A percentile compares a stretch with the other conserved stretches of the same genome.
Evolutionary conservation across 78 protist genomes (phyloP).

Genomic region (Dictyostelium capitatum): DNA sequence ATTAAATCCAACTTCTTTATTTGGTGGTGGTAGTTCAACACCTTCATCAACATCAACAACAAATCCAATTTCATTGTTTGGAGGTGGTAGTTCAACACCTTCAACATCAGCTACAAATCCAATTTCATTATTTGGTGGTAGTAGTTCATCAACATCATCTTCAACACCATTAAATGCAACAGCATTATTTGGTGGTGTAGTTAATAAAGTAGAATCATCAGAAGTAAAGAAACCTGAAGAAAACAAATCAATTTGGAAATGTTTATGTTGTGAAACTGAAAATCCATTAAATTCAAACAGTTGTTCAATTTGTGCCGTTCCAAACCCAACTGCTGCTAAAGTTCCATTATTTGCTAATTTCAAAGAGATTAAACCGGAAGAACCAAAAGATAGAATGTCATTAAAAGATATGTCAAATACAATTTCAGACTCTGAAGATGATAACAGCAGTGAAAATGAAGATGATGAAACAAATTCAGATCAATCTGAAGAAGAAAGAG

Average conservation of each 20-base stretch:
- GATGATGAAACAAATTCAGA: not conserved
- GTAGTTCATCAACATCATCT: not conserved
- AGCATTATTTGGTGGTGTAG: not conserved
- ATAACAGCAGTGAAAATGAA: not conserved
- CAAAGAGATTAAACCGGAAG: not conserved
- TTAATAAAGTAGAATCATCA: not conserved
- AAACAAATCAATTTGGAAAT: conserved; percentile 31
- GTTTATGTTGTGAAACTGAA: conserved; percentile 51
- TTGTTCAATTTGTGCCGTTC: conserved; percentile 44
- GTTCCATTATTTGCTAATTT: not conserved
- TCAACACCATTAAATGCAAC: not conserved
- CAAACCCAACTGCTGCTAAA: not conserved
- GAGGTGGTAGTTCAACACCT: not conserved
- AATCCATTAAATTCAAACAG: not conserved
- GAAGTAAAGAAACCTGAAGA: not conserved
- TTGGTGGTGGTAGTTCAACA: not conserved
- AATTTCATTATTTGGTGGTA: not conserved
- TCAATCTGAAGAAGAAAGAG: not conserved
- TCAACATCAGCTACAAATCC: not conserved
- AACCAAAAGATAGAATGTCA: not conserved
- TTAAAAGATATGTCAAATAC: not conserved
- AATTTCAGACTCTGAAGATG: not conserved
- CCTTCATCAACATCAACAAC: not conserved
- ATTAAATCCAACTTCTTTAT: not conserved
- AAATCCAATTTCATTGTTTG: not conserved